Conservation (phyloP, 768 basidiomycete genomes). For the Psilocybe tampanensis region DNA sequence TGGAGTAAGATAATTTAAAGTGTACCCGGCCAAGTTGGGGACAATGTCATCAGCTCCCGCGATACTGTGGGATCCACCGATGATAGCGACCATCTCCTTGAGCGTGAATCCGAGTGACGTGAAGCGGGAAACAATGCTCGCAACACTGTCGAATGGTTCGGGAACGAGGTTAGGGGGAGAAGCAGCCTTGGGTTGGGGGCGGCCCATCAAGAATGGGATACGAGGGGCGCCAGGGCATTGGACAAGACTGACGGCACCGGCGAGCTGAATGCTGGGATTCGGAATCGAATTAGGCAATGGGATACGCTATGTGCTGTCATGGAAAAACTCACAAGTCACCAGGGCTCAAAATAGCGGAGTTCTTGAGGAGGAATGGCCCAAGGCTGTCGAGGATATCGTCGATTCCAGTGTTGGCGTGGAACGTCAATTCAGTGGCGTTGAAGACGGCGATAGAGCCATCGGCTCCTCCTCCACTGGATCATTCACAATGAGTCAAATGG, state of each 20-base stretch:
- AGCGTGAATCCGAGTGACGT: conserved; percentile 37
- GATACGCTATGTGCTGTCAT: background rate
- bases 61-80: conserved; percentile 26
- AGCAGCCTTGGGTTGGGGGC: conserved; percentile 33
- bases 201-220: conserved; percentile 40
- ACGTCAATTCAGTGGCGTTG: conserved; percentile 40
- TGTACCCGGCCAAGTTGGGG: conserved; percentile 19
- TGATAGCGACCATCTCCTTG: conserved; percentile 36
- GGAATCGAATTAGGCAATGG: no score
- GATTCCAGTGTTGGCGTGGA: conserved; percentile 44
- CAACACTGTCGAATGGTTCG: conserved; percentile 25
- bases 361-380: conserved; percentile 33
- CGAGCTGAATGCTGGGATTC: conserved; percentile 50
- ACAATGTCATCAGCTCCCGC: conserved; percentile 16
- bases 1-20: background rate
- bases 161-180: conserved; percentile 25
- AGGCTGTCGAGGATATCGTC: conserved; percentile 42
- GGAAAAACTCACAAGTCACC: conserved; percentile 46
- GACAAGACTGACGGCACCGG: conserved; percentile 41
- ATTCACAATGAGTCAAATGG: no score
- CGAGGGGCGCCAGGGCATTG: conserved; percentile 48
- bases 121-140: conserved; percentile 33
- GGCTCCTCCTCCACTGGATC: conserved; percentile 39
- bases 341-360: conserved; percentile 34
- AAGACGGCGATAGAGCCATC: conserved; percentile 55